Evolutionary conservation across 2,329 filamentous ascomycete genomes (phyloP), one percentile per base, ranked within the genome.

Genomic region (Phaeosphaeria sp.): DNA sequence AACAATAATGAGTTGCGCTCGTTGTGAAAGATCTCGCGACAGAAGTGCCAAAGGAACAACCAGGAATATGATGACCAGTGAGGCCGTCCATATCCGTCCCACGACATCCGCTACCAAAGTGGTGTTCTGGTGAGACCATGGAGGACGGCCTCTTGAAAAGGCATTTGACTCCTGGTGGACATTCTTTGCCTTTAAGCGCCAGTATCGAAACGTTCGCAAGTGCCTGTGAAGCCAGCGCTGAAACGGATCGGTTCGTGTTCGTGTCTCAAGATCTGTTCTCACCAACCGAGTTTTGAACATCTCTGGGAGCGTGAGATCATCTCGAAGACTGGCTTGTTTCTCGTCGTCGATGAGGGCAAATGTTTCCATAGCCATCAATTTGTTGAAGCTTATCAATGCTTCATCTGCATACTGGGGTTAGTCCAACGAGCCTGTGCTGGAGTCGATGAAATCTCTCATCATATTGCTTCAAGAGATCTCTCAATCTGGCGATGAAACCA

Each of bases 261-360:
- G 68, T 6, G 62, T 57, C 39, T 61, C 68, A 27, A 67, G 69
- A 49, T 77, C 74, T 8, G 73, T 62, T 49, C 75, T 60, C n/a
- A 77, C 50, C 15, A 77, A 61, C 47, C 74, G 65, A 9, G 74
- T 77, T 25, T 76, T 73, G 53, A 76, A 74, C 27, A 63, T 67
- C 59, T 77, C 72, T 45, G 67, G 60, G 15, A 73, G 55, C 11
- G 59, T 72, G 22, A 74, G 61, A 43, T 74, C 69, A 11, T 66
- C 63, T 39, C 65, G 47, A 18, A 67, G 40, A 51, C 57, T 63
- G 27, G 62, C 39, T 21, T 65, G 58, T 55, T 61, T 47, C 36
- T 62, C 60, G 40, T 71, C 59, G 49, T 69, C 64, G 42, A 66
- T 55, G 15, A 69, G 52, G 11, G 68, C 65, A 51, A 65, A 69